Evolutionary conservation across 2,329 filamentous ascomycete species (phyloP), one percentile per base, ranked within the genome.

Genomic region (Tolypocladium guangdongense): DNA sequence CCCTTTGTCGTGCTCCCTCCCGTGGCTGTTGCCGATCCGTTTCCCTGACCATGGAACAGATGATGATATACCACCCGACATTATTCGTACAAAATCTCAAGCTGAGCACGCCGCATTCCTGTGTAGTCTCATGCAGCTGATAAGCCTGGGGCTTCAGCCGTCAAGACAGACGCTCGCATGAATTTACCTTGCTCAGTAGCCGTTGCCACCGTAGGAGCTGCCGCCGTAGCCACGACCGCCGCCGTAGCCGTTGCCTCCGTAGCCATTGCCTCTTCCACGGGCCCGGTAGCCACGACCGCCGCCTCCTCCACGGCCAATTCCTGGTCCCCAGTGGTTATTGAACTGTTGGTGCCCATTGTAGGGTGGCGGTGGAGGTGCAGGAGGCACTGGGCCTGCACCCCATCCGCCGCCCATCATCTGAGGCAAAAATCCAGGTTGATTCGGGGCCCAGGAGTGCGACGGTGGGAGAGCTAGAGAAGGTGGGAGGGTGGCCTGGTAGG

Each of bases 401-500:
- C 64, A 66, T 3, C 58, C 58, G 27, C 60, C 60, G 6, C 46
- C 27, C 55, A 64, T 60, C 58, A 64, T 64, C 38, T 60, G 63
- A 14, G 59, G 52, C 46, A 60, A 56, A 55, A 66, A 60, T 27
- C 58, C 55, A 22, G 63, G 33, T 18, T 47, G 59, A 41, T 67
- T 62, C 4, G 61, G 58, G 8, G 60, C 63, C 67, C 66, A 69
- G 48, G 52, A 58, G 51, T 60, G 57, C 7, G 58, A 56, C 6
- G 55, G 57, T 14, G 58, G 63, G 45, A 62, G 65, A n/a, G 64
- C 64, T 1, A 65, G 68, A 0, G 65, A 66, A 1, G 64, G 66
- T 7, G 72, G 73, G 73, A 74, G 76, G 11, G 66, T 65, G 3
- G 72, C 72, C 48, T 68, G 65, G 52, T 71, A 76, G 12, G 67